Conservation (phyloP, 2,329 filamentous ascomycete genomes). For the Fusarium setosum region DNA sequence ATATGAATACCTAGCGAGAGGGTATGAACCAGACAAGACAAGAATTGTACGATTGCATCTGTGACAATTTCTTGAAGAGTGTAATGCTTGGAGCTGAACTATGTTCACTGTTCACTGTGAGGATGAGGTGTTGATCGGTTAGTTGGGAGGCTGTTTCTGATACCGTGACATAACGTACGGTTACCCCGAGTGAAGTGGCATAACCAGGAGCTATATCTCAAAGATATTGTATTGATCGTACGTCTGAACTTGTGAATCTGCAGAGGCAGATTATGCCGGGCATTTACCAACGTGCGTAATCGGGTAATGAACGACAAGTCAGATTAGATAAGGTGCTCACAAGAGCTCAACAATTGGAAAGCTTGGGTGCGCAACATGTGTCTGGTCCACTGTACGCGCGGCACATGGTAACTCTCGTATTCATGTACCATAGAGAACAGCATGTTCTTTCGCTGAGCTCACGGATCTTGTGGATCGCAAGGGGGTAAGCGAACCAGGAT, state of each 20-base stretch:
- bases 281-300: not conserved
- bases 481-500: not conserved
- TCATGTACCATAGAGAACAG: not conserved
- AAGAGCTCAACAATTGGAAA: not conserved
- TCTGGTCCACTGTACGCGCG: slow-evolving; percentile 35
- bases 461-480: not conserved
- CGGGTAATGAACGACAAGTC: not conserved
- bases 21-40: slow-evolving; percentile 3
- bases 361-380: not conserved
- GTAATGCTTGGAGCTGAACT: not conserved
- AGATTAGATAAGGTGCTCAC: not conserved
- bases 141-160: too few relatives aligned
- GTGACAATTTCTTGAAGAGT: not conserved
- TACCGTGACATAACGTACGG: too few relatives aligned
- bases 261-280: too few relatives aligned
- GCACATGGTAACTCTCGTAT: slow-evolving; percentile 16
- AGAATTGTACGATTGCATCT: slow-evolving; percentile 29
- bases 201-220: too few relatives aligned
- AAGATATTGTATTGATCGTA: too few relatives aligned
- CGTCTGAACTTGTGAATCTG: too few relatives aligned
- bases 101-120: too few relatives aligned
- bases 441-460: slow-evolving; percentile 2
- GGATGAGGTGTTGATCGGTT: too few relatives aligned
- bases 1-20: slow-evolving; percentile 23
- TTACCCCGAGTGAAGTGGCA: too few relatives aligned